A percentile compares a stretch with the other conserved stretches of the same genome.
phyloP scores from a whole-genome alignment of 176 grass and related monocot species.

The Thalia dealbata region DNA sequence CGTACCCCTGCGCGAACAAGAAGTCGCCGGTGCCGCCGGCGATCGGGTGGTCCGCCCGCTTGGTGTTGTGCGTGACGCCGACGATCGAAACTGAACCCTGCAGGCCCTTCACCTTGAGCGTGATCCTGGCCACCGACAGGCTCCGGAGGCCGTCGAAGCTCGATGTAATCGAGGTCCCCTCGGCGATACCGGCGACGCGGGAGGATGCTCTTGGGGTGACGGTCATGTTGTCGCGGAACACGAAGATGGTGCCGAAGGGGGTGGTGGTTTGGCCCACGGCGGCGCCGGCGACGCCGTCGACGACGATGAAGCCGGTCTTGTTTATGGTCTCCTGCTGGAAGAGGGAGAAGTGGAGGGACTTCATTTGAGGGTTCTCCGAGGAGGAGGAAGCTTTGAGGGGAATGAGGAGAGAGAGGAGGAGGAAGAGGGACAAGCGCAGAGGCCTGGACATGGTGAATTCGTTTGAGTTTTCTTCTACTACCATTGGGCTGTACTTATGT shows the following conservation, averaged over 20 bases:
- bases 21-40: conserved; percentile 53
- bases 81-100: conserved; percentile 56
- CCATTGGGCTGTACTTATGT: too few relatives aligned
- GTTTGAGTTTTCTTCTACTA: too few relatives aligned
- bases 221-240: conserved; percentile 63
- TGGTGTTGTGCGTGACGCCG: conserved; percentile 52
- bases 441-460: not conserved
- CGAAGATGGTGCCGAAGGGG: conserved; percentile 60
- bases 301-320: conserved; percentile 54
- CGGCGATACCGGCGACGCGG: conserved; percentile 36
- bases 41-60: conserved; percentile 43
- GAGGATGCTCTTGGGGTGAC: conserved; percentile 23
- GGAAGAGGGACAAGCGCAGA: not conserved
- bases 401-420: not conserved
- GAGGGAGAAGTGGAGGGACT: conserved; percentile 41
- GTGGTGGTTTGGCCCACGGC: conserved; percentile 53
- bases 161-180: conserved; percentile 50
- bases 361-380: conserved; percentile 6
- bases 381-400: not conserved
- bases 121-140: conserved; percentile 55
- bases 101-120: conserved; percentile 25
- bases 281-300: conserved; percentile 39
- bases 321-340: conserved; percentile 80
- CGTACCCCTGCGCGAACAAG: conserved; percentile 33
- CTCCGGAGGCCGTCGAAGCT: conserved; percentile 55